phyloP scores from a whole-genome alignment of 192 early-diverging fungal species.

The Haplosporangium gracile region DNA sequence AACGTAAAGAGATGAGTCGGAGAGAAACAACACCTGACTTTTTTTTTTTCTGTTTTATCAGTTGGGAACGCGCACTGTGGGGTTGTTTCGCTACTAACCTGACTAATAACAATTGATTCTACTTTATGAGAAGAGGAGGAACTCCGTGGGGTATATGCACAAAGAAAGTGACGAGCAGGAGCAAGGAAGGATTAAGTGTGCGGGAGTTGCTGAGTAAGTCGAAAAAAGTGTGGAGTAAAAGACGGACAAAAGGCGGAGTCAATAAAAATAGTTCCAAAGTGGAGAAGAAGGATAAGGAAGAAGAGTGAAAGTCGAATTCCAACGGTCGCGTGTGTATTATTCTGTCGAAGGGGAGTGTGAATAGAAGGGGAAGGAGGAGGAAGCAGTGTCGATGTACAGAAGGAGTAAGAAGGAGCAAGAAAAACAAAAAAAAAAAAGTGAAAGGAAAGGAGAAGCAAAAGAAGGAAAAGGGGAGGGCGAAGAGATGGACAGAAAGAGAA shows the following conservation, averaged over 20 bases:
- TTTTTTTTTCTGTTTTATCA: not conserved
- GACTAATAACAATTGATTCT: not conserved
- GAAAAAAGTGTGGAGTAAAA: not conserved
- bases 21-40: not conserved
- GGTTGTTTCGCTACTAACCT: slow-evolving; percentile 4
- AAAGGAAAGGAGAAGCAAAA: not conserved
- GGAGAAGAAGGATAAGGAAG: not conserved
- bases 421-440: not conserved
- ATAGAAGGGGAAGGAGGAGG: not conserved
- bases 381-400: not conserved
- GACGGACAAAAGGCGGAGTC: not conserved
- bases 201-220: slow-evolving; percentile 5
- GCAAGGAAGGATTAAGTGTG: not conserved
- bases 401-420: not conserved
- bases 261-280: not conserved
- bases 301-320: not conserved
- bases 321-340: not conserved
- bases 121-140: not conserved
- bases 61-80: not conserved
- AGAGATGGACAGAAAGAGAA: not conserved
- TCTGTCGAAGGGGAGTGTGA: too few relatives aligned
- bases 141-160: not conserved
- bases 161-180: not conserved
- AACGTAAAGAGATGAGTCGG: not conserved
- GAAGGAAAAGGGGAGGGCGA: not conserved